Base-by-base conservation (phyloP, 2,329 filamentous ascomycete species). In the Hypoxylon sp. region DNA sequence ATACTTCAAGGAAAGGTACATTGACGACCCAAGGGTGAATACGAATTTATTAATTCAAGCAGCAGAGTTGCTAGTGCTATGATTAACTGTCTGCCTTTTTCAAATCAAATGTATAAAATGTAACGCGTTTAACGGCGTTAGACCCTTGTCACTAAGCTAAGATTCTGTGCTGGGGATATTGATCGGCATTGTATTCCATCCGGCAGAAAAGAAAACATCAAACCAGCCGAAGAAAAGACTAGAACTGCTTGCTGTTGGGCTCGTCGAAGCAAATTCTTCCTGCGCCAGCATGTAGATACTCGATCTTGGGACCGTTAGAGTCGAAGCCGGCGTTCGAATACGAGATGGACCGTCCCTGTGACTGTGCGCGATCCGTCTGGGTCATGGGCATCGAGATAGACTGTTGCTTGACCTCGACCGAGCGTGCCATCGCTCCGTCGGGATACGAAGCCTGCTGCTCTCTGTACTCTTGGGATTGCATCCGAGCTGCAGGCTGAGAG, bases 211-310 rank as follows among this genome's bases (percentile, higher is more conserved):
- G 3, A 38, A 55, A 46, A 9, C n/a, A n/a, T 35, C 35, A 48
- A 11, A 40, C n/a, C 20, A 40, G 37, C 8, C 2, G 17, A 43
- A 29, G 38, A 15, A 40, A 42, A 51, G 37, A 40, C 9, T 37
- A 40, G 8, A 54, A 27, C 35, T 57, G 20, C n/a, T 20, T 6
- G 17, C 52, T 33, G 26, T 48, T n/a, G 15, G 54, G 23, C 42
- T 52, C n/a, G 24, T 37, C 21, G 6, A 11, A 21, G 35, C 17
- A 33, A n/a, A 55, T 18, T 26, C 17, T 4, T 23, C 20, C 18
- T 24, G n/a, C 31, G 4, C 29, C 23, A 3, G 53, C 27, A 20
- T 15, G 3, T 15, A 50, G 0, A 15, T 45, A 20, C 11, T 29
- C 29, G 4, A 21, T 9, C 5, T 21, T n/a, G 20, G 46, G 46